A percentile compares a stretch with the other conserved stretches of the same genome.
phyloP scores from a whole-genome alignment of 331 rosid species.

The Saraca asoca region DNA sequence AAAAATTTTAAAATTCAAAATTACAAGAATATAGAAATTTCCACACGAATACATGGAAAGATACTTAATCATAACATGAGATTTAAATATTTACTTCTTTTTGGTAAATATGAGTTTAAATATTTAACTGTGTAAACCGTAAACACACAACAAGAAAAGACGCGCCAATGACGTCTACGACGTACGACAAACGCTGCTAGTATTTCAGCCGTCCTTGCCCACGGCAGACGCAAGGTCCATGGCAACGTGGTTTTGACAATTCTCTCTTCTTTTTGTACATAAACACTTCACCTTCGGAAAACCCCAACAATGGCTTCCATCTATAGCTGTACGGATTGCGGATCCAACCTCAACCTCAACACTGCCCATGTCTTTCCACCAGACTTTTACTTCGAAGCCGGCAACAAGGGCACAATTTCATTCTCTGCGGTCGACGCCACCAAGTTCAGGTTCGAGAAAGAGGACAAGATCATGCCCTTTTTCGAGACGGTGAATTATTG shows the following conservation, averaged over 20 bases:
- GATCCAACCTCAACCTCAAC: constrained; percentile 60
- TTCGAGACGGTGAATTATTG: constrained; percentile 79
- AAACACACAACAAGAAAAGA: too few species aligned
- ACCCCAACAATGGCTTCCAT: constrained; percentile 54
- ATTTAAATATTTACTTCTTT: too few species aligned
- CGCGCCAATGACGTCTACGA: too few species aligned
- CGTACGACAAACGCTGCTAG: too few species aligned
- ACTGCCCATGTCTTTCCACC: constrained; percentile 54
- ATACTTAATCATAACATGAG: too few species aligned
- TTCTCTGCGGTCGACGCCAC: constrained; percentile 62
- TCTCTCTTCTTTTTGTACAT: not conserved
- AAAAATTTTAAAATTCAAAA: too few species aligned
- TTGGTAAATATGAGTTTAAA: too few species aligned
- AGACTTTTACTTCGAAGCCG: constrained; percentile 81
- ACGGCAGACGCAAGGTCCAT: not conserved
- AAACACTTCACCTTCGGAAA: not conserved
- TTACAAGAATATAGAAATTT: too few species aligned
- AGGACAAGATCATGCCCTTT: constrained; percentile 80
- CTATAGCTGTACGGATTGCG: constrained; percentile 70
- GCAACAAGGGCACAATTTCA: constrained; percentile 73
- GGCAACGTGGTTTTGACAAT: constrained; percentile 16
- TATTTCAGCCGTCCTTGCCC: too few species aligned
- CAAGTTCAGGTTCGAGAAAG: constrained; percentile 72
- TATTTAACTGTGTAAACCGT: too few species aligned
- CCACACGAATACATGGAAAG: too few species aligned